A percentile compares a stretch with the other conserved stretches of the same genome.
Conservation (phyloP, 257 asterid species). For the Sherardia arvensis region DNA sequence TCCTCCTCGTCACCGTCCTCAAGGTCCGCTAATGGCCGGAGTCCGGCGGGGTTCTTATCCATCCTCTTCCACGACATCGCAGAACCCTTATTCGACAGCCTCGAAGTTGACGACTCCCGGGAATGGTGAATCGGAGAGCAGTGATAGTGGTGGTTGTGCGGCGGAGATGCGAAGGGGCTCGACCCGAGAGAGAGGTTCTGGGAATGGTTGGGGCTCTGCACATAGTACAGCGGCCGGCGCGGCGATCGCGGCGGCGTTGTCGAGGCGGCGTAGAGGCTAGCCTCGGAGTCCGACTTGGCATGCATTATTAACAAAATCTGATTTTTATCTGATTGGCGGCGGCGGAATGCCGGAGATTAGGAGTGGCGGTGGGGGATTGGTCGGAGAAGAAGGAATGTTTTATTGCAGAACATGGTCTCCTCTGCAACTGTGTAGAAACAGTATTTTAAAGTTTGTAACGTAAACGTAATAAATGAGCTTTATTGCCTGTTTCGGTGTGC, state of each 20-base stretch:
- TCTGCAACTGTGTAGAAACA: neutral
- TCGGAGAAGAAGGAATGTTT: conserved; percentile 17
- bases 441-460: neutral
- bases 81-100: conserved; percentile 33
- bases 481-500: neutral
- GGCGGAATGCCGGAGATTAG: neutral
- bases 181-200: conserved; percentile 69
- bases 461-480: neutral
- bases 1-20: conserved; percentile 11
- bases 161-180: conserved; percentile 78
- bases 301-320: conserved; percentile 27
- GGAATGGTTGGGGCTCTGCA: conserved; percentile 87
- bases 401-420: neutral
- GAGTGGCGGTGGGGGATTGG: neutral
- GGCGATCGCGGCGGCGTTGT: conserved; percentile 84
- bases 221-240: conserved; percentile 72
- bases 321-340: conserved; percentile 1
- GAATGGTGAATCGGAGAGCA: conserved; percentile 96
- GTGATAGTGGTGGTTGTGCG: conserved; percentile 46
- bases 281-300: conserved; percentile 81
- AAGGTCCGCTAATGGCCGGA: conserved; percentile 6
- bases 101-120: conserved; percentile 76
- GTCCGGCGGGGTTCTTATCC: conserved; percentile 25
- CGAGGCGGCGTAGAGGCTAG: conserved; percentile 77
- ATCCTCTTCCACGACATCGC: conserved; percentile 55